These are phyloP conservation scores for Lasiodiplodia gonubiensis DNA, from an alignment of 2,329 filamentous ascomycete genomes.

Conservation along the genomic window DNA sequence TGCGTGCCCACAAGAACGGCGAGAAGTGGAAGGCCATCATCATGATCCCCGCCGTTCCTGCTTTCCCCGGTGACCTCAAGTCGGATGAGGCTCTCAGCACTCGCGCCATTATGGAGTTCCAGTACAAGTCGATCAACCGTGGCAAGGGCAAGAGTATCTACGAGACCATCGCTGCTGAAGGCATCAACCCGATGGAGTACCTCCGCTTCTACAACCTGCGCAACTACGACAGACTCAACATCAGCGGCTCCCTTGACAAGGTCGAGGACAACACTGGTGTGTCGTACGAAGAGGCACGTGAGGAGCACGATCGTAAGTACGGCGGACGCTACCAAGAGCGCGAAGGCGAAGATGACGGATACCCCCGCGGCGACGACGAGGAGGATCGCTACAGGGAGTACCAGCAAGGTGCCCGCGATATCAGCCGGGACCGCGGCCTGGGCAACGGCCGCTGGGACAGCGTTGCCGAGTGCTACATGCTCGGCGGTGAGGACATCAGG, in stretches of 20 bases:
- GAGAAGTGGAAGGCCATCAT: constrained; percentile 77
- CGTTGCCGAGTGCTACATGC: constrained; percentile 83
- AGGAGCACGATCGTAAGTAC: constrained; percentile 64
- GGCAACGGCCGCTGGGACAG: constrained; percentile 71
- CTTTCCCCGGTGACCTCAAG: constrained; percentile 80
- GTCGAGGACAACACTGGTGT: constrained; percentile 70
- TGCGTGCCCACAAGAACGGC: constrained; percentile 69
- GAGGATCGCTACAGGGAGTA: constrained; percentile 69
- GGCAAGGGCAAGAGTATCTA: constrained; percentile 75
- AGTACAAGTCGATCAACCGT: constrained; percentile 79
- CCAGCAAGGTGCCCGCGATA: constrained; percentile 68
- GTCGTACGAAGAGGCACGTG: constrained; percentile 69
- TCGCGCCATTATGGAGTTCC: constrained; percentile 86
- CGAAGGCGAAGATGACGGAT: constrained; percentile 39
- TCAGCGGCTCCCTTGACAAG: constrained; percentile 63
- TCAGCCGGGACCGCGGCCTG: constrained; percentile 53
- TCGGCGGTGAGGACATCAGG: constrained; percentile 72
- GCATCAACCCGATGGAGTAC: constrained; percentile 73
- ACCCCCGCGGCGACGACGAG: constrained; percentile 34
- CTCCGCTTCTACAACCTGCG: constrained; percentile 86
- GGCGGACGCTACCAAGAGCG: constrained; percentile 46
- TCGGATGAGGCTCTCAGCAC: constrained; percentile 75
- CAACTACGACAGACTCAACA: constrained; percentile 84
- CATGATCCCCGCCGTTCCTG: constrained; percentile 79
- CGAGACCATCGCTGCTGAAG: constrained; percentile 68